phyloP scores from a whole-genome alignment of 2,329 filamentous ascomycete genomes.

The Cladosporium halotolerans region DNA sequence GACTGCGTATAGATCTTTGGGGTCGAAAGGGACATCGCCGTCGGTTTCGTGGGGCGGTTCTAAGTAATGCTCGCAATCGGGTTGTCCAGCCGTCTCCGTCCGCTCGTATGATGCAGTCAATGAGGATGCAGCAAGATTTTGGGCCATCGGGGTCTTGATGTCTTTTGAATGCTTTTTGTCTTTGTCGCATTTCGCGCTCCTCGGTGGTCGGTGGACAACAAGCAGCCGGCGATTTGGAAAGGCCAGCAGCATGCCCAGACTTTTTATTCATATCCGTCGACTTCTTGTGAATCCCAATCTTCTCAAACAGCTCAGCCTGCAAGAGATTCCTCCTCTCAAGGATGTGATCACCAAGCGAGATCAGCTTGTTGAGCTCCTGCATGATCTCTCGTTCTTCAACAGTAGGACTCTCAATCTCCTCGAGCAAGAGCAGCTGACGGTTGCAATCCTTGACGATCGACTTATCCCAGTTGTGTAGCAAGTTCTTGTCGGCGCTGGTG shows the following conservation, averaged over 20 bases:
- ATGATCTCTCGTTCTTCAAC: constrained; percentile 15
- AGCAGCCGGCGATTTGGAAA: too few relatives aligned
- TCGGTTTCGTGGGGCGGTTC: neutral
- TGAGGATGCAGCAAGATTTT: too few relatives aligned
- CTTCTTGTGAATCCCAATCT: neutral
- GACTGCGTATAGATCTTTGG: constrained; percentile 7
- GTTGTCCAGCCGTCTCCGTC: neutral
- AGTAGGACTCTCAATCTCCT: constrained; percentile 10
- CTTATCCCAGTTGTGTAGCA: constrained; percentile 15
- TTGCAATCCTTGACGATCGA: constrained; percentile 12
- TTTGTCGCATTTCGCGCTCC: too few relatives aligned
- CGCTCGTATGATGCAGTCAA: too few relatives aligned
- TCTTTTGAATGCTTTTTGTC: too few relatives aligned
- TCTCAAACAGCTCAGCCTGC: neutral
- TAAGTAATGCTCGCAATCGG: neutral
- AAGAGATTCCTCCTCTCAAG: constrained; percentile 7
- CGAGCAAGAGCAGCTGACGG: constrained; percentile 9
- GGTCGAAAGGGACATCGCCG: neutral
- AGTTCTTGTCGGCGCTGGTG: constrained; percentile 9
- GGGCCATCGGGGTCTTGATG: neutral
- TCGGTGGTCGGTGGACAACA: too few relatives aligned
- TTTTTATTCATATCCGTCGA: neutral
- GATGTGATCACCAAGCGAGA: constrained; percentile 15
- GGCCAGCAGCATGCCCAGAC: neutral
- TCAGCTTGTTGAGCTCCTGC: constrained; percentile 14